phyloP scores from a whole-genome alignment of 345 rosid species.

The Melaleuca quinquenervia region DNA sequence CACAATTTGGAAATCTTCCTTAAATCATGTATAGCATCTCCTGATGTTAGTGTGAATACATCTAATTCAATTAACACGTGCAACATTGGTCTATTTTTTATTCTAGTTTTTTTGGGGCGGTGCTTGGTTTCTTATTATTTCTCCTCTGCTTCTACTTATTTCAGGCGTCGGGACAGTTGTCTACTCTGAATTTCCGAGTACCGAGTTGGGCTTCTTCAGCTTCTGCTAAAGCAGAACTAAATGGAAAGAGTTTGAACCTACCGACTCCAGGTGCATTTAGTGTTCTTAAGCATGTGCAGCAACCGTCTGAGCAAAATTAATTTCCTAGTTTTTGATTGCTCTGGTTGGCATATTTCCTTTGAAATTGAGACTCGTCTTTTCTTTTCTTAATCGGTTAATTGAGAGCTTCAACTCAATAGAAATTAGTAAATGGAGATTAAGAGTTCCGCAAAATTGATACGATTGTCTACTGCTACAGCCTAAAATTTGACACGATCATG shows the following conservation, averaged over 20 bases:
- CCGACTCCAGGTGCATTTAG: conserved; percentile 54
- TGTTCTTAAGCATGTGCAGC: background rate
- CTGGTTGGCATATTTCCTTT: background rate
- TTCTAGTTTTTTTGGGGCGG: background rate
- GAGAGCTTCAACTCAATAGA: background rate
- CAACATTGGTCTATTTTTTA: background rate
- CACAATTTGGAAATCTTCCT: background rate
- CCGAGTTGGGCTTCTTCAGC: conserved; percentile 58
- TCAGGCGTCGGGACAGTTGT: conserved; percentile 33
- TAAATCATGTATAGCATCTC: background rate
- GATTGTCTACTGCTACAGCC: background rate
- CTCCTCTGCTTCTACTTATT: background rate
- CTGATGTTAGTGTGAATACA: background rate
- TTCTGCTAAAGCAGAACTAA: conserved; percentile 53
- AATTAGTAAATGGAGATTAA: background rate
- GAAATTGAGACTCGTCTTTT: background rate
- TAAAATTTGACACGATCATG: background rate
- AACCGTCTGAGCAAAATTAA: background rate
- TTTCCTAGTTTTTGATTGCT: background rate
- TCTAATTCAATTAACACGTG: background rate
- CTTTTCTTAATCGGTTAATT: background rate
- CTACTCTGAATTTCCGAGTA: conserved; percentile 64
- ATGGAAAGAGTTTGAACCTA: conserved; percentile 29
- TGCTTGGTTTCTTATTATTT: background rate
- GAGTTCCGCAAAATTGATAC: background rate